Percentiles rank a stretch among this genome's conserved stretches.
These are phyloP conservation scores for Stagonosporopsis rhizophila DNA, from an alignment of 2,329 filamentous ascomycete genomes.

Conservation along the genomic window DNA sequence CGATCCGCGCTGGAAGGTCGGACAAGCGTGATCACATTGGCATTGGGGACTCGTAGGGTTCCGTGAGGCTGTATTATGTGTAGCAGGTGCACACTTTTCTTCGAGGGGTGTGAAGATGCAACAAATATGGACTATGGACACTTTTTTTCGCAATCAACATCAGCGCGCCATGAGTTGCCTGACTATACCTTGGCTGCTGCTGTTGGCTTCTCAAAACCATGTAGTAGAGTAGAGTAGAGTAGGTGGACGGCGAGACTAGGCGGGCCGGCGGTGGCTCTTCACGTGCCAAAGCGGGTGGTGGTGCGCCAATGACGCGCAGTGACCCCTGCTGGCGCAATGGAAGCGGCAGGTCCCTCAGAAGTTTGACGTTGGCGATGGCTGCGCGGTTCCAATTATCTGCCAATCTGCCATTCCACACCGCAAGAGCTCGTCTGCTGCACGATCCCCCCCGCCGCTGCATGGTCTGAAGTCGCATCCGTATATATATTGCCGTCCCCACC, in stretches of 20 bases:
- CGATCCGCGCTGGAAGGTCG: too few relatives aligned
- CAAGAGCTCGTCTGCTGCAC: constrained; percentile 17
- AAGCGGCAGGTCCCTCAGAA: constrained; percentile 20
- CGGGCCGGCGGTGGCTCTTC: constrained; percentile 6
- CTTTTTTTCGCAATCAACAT: too few relatives aligned
- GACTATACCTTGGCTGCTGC: too few relatives aligned
- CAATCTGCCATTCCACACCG: constrained; percentile 17
- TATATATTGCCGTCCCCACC: constrained; percentile 35
- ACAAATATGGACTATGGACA: too few relatives aligned
- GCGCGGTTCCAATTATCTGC: constrained; percentile 12
- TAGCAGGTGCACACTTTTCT: too few relatives aligned
- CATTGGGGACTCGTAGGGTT: too few relatives aligned
- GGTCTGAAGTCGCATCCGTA: constrained; percentile 24
- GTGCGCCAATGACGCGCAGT: constrained; percentile 15
- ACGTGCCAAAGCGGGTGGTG: constrained; percentile 13
- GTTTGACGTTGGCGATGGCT: constrained; percentile 19
- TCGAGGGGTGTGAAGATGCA: too few relatives aligned
- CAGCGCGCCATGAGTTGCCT: too few relatives aligned
- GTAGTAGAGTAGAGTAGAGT: too few relatives aligned
- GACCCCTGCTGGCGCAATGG: constrained; percentile 13
- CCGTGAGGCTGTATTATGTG: too few relatives aligned
- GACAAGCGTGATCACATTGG: too few relatives aligned
- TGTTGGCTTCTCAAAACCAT: too few relatives aligned
- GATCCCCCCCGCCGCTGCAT: constrained; percentile 22
- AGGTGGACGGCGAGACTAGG: background rate